A percentile compares a stretch with the other conserved stretches of the same genome.
phyloP scores from a whole-genome alignment of 2,329 filamentous ascomycete species.

The Botryotinia convoluta region DNA sequence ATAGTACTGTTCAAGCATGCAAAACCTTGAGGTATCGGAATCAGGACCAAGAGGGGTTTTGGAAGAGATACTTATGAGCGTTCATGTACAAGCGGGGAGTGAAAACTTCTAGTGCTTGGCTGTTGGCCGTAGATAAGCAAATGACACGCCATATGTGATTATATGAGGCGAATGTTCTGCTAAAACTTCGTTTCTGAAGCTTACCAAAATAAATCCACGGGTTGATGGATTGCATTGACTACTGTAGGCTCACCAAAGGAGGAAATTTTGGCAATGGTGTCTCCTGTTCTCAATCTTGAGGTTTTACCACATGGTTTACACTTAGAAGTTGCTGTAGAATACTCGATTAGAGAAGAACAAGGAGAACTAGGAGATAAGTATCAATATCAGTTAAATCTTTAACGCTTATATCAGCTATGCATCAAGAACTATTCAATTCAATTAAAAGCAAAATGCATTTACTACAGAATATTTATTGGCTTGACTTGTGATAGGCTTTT shows the following conservation, averaged over 20 bases:
- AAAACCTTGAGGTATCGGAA: neutral
- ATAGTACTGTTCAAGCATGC: neutral
- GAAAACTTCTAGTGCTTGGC: neutral
- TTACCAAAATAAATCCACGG: neutral
- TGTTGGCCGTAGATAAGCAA: neutral
- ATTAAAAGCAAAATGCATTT: neutral
- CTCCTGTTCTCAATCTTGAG: neutral
- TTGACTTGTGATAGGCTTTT: neutral
- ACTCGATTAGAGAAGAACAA: neutral
- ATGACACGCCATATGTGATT: neutral
- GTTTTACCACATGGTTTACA: neutral
- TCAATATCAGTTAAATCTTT: neutral
- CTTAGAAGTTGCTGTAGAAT: neutral
- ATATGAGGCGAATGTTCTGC: neutral
- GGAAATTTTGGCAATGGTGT: neutral
- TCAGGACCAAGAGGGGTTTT: neutral
- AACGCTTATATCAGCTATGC: neutral
- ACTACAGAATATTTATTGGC: neutral
- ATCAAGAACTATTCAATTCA: neutral
- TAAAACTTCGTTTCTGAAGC: neutral
- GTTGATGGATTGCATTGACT: neutral
- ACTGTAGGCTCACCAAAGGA: neutral
- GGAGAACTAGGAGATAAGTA: neutral
- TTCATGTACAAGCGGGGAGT: neutral
- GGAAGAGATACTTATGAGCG: neutral